These are phyloP conservation scores for Eucalyptus paniculata DNA, from an alignment of 345 rosid species.

Conservation along the genomic window DNA sequence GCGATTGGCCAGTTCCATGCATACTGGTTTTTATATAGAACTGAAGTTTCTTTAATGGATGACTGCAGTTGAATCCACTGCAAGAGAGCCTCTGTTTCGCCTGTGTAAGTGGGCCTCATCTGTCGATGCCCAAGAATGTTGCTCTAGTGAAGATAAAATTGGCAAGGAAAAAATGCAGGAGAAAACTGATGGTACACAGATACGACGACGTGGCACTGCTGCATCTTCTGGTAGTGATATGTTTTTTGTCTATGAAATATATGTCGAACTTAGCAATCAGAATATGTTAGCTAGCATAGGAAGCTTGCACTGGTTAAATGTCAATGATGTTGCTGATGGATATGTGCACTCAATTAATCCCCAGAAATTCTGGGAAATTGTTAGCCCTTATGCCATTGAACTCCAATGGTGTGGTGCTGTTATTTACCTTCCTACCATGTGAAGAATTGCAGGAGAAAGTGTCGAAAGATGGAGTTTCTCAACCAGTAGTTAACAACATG, in stretches of 20 bases:
- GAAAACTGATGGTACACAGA: slow-evolving; percentile 17
- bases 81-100: slow-evolving; percentile 31
- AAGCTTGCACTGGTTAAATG: background rate
- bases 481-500: slow-evolving; percentile 16
- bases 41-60: background rate
- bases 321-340: background rate
- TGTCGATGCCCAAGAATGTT: slow-evolving; percentile 7
- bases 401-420: background rate
- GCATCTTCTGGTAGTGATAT: slow-evolving; percentile 37
- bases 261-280: background rate
- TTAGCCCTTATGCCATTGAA: background rate
- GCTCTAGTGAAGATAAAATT: slow-evolving; percentile 4
- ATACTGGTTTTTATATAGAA: background rate
- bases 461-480: slow-evolving; percentile 1
- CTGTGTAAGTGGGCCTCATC: slow-evolving; percentile 75
- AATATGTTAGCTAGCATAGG: background rate
- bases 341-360: background rate
- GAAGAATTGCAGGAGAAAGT: slow-evolving; percentile 15
- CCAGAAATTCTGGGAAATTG: background rate
- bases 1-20: background rate
- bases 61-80: slow-evolving; percentile 15
- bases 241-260: background rate
- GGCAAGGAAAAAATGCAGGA: slow-evolving; percentile 12
- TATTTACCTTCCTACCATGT: background rate
- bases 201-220: slow-evolving; percentile 29